Evolutionary conservation across 139 green algal genomes (phyloP), one percentile per base, ranked within the genome.

Genomic region (Coccomyxa sp.): DNA sequence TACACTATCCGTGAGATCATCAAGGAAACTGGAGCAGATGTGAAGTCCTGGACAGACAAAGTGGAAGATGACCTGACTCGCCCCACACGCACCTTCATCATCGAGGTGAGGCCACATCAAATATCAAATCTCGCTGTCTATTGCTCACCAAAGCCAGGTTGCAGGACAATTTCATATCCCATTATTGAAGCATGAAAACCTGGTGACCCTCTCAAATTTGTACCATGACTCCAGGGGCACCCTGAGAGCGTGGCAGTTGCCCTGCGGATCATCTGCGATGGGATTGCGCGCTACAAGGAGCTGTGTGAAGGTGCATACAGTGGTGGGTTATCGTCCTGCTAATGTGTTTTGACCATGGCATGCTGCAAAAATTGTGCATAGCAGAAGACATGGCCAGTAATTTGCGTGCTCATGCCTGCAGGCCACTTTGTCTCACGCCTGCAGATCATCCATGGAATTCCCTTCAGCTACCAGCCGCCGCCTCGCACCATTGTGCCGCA

Each of bases 381-480:
- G 57, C 59, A 14, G 51, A 57, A 18, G 74, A 10, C n/a, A 13
- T 71, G 57, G 77, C 12, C 15, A 28, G 25, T 12, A 60, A 16
- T 51, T 27, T 76, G 1, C 21, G 10, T 67, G 76, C 27, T 30
- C 13, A 51, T 21, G 60, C 13, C 32, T 85, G 85, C 91, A 92
- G 94, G 94, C 67, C 89, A 95, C 85, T 88, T 85, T 60, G 95
- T 98, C 57, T 83, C 89, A 0, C 89, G 93, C n/a, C 63, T 87
- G 28, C 95, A 98, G 86, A 81, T 82, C 15, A 91, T 98, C 31
- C 71, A 85, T n/a, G 93, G 94, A 7, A 90, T 97, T 25, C 89
- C 92, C n/a, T 98, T 98, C 84, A 88, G 76, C 82, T 98, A 98
- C 89, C 92, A 95, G 83, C 95, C 95, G 10, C 95, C 95, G 10